Evolutionary conservation across 129 eudicot species (phyloP).

Genomic region (Flaveria linearis): DNA sequence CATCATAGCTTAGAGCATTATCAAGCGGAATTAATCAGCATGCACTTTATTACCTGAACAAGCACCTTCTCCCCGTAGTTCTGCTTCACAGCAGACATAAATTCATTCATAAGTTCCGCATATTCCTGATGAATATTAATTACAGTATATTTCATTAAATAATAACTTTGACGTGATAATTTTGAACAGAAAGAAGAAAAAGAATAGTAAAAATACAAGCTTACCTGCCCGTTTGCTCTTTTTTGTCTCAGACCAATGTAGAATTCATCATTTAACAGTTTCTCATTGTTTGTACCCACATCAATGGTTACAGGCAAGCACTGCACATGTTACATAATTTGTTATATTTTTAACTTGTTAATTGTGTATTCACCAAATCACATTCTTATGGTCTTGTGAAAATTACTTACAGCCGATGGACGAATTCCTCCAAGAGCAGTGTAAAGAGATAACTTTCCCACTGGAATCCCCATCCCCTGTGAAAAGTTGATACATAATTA

Average conservation of each 20-base stretch:
- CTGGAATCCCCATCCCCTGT: constrained; percentile 96
- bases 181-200: not conserved
- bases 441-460: constrained; percentile 80
- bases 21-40: not conserved
- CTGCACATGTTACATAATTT: constrained; percentile 36
- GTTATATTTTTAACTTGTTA: not conserved
- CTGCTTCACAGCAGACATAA: constrained; percentile 88
- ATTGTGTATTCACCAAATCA: not conserved
- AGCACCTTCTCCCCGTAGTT: constrained; percentile 86
- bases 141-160: not conserved
- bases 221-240: constrained; percentile 83
- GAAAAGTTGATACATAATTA: not conserved
- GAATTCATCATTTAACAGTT: constrained; percentile 69
- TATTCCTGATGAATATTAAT: constrained; percentile 54
- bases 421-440: constrained; percentile 92
- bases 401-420: constrained; percentile 78
- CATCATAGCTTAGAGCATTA: not conserved
- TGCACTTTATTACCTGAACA: constrained; percentile 54
- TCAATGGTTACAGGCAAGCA: constrained; percentile 89
- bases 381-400: not conserved
- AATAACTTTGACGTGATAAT: not conserved
- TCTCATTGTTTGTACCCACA: constrained; percentile 87
- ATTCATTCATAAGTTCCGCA: constrained; percentile 80
- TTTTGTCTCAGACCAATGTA: constrained; percentile 77
- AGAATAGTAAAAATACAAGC: not conserved